phyloP scores from a whole-genome alignment of 2,329 filamentous ascomycete species.

The Colletotrichum sp. region DNA sequence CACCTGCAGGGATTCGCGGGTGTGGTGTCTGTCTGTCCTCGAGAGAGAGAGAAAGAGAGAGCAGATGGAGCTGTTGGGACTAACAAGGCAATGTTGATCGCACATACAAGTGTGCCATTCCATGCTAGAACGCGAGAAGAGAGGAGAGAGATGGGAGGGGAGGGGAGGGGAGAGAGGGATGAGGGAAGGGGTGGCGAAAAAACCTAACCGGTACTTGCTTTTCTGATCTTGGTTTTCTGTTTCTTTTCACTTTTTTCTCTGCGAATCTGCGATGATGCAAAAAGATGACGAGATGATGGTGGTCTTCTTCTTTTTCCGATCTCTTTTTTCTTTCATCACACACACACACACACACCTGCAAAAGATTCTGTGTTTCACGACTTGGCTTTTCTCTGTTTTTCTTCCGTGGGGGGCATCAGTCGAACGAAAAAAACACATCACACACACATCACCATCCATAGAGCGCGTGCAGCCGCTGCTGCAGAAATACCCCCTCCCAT shows the following conservation, averaged over 20 bases:
- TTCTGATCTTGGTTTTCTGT: background rate
- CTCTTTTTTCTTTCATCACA: background rate
- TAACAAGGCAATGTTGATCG: background rate
- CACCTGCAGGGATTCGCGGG: background rate
- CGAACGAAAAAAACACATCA: background rate
- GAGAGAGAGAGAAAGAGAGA: background rate
- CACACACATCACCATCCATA: background rate
- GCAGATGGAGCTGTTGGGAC: background rate
- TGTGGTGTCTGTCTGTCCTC: background rate
- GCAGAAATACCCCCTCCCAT: slow-evolving; percentile 2
- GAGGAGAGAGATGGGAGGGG: background rate
- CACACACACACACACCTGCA: background rate
- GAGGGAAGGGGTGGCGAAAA: background rate
- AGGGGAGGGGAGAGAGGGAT: background rate
- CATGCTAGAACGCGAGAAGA: background rate
- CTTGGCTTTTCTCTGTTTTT: background rate
- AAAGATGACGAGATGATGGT: background rate
- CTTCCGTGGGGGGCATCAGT: background rate
- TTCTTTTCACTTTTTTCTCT: background rate
- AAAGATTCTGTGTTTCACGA: background rate
- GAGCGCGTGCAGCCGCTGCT: slow-evolving; percentile 11
- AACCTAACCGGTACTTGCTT: background rate
- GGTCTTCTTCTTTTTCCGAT: background rate
- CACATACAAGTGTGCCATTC: background rate
- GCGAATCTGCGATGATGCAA: background rate